These are phyloP conservation scores for Chalciporus sphaerocephalus DNA, from an alignment of 768 basidiomycete species.

Conservation along the genomic window DNA sequence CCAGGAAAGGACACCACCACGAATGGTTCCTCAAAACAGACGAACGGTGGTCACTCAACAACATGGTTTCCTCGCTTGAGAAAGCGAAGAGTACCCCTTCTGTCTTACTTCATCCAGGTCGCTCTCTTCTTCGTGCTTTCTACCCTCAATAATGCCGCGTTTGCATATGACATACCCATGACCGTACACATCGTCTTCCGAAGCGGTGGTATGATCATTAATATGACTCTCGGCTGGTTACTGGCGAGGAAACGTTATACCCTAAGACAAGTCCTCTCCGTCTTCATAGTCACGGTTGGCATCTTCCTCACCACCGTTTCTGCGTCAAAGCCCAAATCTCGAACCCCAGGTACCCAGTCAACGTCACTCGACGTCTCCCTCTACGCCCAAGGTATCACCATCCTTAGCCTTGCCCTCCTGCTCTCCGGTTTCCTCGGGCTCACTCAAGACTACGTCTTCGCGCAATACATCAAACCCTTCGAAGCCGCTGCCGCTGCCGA, in stretches of 20 bases:
- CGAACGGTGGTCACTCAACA: conserved; percentile 1
- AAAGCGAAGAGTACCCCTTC: conserved; percentile 63
- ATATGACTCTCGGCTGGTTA: conserved; percentile 75
- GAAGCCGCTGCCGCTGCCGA: conserved; percentile 21
- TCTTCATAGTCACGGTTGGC: conserved; percentile 75
- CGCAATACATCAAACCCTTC: conserved; percentile 35
- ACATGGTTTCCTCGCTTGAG: conserved; percentile 45
- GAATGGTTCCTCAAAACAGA: not conserved
- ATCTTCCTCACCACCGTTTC: conserved; percentile 81
- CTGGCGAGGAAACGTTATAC: conserved; percentile 67
- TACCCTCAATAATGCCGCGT: conserved; percentile 86
- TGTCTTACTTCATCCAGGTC: conserved; percentile 75
- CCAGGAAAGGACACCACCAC: not conserved
- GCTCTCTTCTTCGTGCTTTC: conserved; percentile 75
- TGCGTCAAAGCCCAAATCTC: conserved; percentile 42
- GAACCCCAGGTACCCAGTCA: conserved; percentile 1
- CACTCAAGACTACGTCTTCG: conserved; percentile 77
- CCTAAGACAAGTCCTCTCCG: conserved; percentile 60
- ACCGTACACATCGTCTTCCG: conserved; percentile 92
- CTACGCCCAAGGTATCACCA: conserved; percentile 68
- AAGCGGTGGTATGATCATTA: conserved; percentile 81
- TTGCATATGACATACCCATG: conserved; percentile 84
- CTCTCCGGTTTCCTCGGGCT: conserved; percentile 80
- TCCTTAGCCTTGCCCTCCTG: conserved; percentile 73
- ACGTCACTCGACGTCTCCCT: conserved; percentile 11